Base-by-base conservation (phyloP, 1,139 yeast genomes). In the Sugiyamaella pinicola region DNA sequence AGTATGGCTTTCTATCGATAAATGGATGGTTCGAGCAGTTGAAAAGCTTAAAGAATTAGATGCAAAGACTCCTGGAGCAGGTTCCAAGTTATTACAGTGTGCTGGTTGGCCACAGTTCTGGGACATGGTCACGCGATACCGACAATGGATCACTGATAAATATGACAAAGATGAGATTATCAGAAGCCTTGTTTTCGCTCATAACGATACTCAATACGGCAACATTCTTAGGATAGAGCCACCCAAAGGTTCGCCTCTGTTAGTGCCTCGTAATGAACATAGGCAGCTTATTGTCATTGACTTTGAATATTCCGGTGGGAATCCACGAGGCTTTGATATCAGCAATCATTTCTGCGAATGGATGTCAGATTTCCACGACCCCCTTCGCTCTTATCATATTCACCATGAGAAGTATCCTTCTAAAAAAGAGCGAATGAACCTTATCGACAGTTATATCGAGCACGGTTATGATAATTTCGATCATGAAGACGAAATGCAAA, bases 141-240 rank as follows among this genome's bases (percentile, higher is more conserved):
- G 78, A 55, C 66, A 73, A 7, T 88, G 93, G 91, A 71, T 93
- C 24, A 76, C 75, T 45, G 63, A 63, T n/a, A 74, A 78, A 53
- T 83, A 85, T 62, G 77, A 77, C 31, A 64, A 62, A 34, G 74
- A 72, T 17, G 70, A 67, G 6, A 70, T 84, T 54, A 69, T 77
- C 35, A 69, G 74, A 12, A 74, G 76, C 56, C 74, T 86, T 59
- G 89, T 81, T 34, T 93, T 93, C 66, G 89, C 97, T 63, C 98
- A 91, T 69, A 91, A 91, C 66, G 97, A 91, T 70, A 87, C 99
- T 1, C 99, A 93, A 69, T 93, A 93, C 67, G 99, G 99, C 35
- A 93, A 93, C 66, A 77, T 93, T 59, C 62, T 74, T 47, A 64
- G 76, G 15, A 61, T 74, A n/a, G 72, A 69, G 43, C 76, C 74